Base-by-base conservation (phyloP, 176 grass and related monocot genomes). In the Paspalum notatum region DNA sequence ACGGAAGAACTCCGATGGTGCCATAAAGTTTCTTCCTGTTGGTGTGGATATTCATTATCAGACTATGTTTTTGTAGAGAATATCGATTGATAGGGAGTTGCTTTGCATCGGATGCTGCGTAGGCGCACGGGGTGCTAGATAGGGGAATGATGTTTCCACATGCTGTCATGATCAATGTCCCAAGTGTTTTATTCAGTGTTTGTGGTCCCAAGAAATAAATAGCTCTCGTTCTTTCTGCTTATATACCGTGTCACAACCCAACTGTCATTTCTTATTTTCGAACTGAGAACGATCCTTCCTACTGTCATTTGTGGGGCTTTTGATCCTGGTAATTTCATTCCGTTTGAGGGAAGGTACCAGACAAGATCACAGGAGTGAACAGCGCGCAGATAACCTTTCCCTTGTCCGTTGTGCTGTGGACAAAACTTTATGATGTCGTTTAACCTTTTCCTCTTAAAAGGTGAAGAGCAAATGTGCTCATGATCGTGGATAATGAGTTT, bases 261-360 rank as follows among this genome's bases (percentile, higher is more conserved):
- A 0, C 8, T 68, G 2, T 68, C 45, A 38, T 15, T 70, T 74
- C 12, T 32, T 32, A 32, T 32, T 32, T 32, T 32, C n/a, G 32
- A 32, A 32, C 32, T 32, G 32, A 32, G 32, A 32, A 32, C 32
- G 32, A 32, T 32, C 32, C 32, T 32, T 32, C 32, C 32, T 32
- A 32, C 32, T 32, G 32, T 32, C 32, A 32, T 32, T 32, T 62
- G 22, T 16, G 43, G 7, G 47, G 18, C 32, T 81, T 47, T 79
- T 21, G 9, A 67, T 79, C 42, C 57, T 20, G 22, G 25, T 75
- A 71, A 62, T 70, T 84, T 62, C 77, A 69, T 26, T 69, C 68
- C 54, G 10, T 15, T 79, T 24, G 46, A 69, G 20, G 15, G 13
- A 69, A 80, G 18, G 7, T 53, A 22, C 11, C 45, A 47, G 49